These are phyloP conservation scores for Aspergillus tubingensis DNA, from an alignment of 2,329 filamentous ascomycete species.

Conservation along the genomic window DNA sequence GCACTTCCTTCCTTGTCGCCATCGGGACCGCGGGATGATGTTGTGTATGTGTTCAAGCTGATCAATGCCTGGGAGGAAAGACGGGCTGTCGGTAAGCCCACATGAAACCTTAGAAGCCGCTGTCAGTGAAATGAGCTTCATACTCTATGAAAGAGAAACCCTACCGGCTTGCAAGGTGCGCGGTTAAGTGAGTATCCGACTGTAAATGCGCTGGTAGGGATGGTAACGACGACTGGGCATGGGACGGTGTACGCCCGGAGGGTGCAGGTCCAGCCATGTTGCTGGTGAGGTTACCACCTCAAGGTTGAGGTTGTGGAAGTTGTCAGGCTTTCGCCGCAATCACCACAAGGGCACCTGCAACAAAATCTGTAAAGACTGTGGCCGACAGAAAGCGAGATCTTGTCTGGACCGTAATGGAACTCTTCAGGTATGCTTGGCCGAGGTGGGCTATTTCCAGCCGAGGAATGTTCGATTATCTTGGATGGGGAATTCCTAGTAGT, in stretches of 20 bases:
- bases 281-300: conserved; percentile 14
- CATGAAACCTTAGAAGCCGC: conserved; percentile 81
- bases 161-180: conserved; percentile 54
- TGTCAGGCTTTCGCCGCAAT: not conserved
- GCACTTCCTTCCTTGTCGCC: conserved; percentile 89
- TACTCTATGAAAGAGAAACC: not conserved
- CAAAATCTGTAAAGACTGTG: not conserved
- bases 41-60: conserved; percentile 91
- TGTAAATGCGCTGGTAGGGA: conserved; percentile 73
- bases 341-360: not conserved
- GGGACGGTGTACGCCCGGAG: conserved; percentile 56
- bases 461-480: conserved; percentile 17
- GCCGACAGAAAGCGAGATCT: not conserved
- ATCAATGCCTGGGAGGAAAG: conserved; percentile 91
- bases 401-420: conserved; percentile 1
- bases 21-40: conserved; percentile 84
- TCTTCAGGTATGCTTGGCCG: conserved; percentile 3
- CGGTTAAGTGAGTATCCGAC: conserved; percentile 54
- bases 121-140: conserved; percentile 9
- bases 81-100: conserved; percentile 80
- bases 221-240: conserved; percentile 80
- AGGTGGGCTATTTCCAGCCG: conserved; percentile 2
- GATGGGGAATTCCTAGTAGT: conserved; percentile 15
- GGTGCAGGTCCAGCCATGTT: conserved; percentile 44
- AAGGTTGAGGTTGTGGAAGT: conserved; percentile 8